These are phyloP conservation scores for Phytophthora multivora DNA, from an alignment of 352 stramenopile species.

Conservation along the genomic window DNA sequence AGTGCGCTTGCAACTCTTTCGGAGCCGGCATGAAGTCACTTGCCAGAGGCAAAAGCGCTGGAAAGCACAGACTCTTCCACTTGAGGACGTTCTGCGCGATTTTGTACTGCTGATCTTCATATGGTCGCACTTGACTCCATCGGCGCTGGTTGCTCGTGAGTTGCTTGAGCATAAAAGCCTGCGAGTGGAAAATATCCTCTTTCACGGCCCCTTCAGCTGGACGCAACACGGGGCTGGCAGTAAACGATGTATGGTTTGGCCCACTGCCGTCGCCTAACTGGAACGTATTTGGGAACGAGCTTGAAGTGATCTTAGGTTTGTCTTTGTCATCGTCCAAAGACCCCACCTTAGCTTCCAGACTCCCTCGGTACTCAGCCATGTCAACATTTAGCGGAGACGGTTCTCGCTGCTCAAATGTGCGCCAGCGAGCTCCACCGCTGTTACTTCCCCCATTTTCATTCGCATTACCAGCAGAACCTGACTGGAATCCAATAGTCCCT, in stretches of 20 bases:
- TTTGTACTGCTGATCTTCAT: slow-evolving; percentile 62
- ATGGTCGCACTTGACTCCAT: slow-evolving; percentile 95
- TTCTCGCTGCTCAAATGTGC: slow-evolving; percentile 44
- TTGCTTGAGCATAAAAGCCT: slow-evolving; percentile 78
- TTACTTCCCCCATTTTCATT: slow-evolving; percentile 40
- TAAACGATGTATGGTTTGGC: slow-evolving; percentile 50
- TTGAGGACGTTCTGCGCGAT: slow-evolving; percentile 91
- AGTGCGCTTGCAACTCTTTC: slow-evolving; percentile 83
- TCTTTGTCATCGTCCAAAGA: slow-evolving; percentile 47
- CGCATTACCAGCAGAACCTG: slow-evolving; percentile 40
- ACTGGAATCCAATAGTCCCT: slow-evolving; percentile 39
- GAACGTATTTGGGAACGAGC: slow-evolving; percentile 70
- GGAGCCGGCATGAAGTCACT: slow-evolving; percentile 88
- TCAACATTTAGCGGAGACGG: slow-evolving; percentile 49
- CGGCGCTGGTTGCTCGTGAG: slow-evolving; percentile 93
- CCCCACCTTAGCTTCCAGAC: slow-evolving; percentile 41
- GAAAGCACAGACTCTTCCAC: slow-evolving; percentile 97
- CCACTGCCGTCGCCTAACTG: slow-evolving; percentile 50
- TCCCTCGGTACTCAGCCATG: slow-evolving; percentile 35
- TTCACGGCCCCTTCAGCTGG: slow-evolving; percentile 49
- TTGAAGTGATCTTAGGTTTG: slow-evolving; percentile 44
- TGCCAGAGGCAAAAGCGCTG: slow-evolving; percentile 93
- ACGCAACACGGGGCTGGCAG: slow-evolving; percentile 60
- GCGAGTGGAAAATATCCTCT: slow-evolving; percentile 78
- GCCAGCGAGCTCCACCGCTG: slow-evolving; percentile 40